Evolutionary conservation across 1,139 yeast species (phyloP).

Genomic region (Suhomyces panamericanus): DNA sequence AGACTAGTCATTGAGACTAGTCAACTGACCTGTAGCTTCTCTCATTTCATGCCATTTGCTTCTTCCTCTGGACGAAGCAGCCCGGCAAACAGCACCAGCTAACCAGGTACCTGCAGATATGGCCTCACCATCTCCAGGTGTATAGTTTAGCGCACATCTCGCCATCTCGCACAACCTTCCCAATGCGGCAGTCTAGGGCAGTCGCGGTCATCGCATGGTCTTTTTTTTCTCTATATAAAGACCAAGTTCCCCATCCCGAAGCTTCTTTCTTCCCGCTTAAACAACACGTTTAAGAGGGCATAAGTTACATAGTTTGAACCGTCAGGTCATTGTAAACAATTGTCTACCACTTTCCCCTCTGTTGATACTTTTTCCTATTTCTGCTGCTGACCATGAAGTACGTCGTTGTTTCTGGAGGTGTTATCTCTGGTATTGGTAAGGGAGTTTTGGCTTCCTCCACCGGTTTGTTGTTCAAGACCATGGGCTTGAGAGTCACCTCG

Average conservation of each 20-base stretch:
- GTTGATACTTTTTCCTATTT: background rate
- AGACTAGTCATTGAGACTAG: too few relatives aligned
- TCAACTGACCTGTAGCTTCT: too few relatives aligned
- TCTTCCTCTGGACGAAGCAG: background rate
- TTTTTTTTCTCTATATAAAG: slow-evolving; percentile 15
- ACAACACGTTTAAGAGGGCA: slow-evolving; percentile 49
- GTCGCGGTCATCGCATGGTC: slow-evolving; percentile 13
- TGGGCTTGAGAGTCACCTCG: slow-evolving; percentile 93
- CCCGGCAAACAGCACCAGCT: slow-evolving; percentile 10
- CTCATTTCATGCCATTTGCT: background rate
- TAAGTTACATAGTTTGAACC: slow-evolving; percentile 18
- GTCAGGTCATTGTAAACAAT: slow-evolving; percentile 10
- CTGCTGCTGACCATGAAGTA: slow-evolving; percentile 64
- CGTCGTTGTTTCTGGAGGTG: slow-evolving; percentile 99
- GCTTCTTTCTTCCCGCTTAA: slow-evolving; percentile 52
- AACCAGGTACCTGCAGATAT: slow-evolving; percentile 16
- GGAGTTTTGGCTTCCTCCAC: slow-evolving; percentile 98
- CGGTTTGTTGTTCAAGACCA: slow-evolving; percentile 88
- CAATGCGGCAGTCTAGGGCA: slow-evolving; percentile 26
- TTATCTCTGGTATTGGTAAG: slow-evolving; percentile 97
- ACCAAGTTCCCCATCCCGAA: slow-evolving; percentile 11
- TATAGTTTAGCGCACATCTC: slow-evolving; percentile 29
- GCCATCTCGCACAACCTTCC: slow-evolving; percentile 18
- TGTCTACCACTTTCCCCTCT: slow-evolving; percentile 1
- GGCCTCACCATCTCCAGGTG: slow-evolving; percentile 18